Evolutionary conservation across 2,329 filamentous ascomycete species (phyloP).

Genomic region (Alternaria brassicicola): DNA sequence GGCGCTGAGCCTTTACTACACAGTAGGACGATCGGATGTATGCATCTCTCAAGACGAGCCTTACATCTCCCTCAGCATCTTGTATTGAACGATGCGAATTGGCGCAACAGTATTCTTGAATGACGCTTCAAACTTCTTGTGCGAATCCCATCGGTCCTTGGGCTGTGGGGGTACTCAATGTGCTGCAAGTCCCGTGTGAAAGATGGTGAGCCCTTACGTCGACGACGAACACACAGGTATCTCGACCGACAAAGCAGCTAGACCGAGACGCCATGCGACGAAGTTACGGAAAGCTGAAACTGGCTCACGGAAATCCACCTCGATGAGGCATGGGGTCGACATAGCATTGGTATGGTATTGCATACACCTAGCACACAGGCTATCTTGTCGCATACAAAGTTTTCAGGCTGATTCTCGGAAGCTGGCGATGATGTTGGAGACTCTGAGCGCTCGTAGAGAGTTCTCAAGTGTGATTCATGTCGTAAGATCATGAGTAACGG

Average conservation of each 20-base stretch:
- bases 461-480: neutral
- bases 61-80: neutral
- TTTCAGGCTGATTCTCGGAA: neutral
- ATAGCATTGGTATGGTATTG: neutral
- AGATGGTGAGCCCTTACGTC: neutral
- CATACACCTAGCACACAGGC: neutral
- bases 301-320: neutral
- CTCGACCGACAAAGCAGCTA: neutral
- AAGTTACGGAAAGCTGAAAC: conserved; percentile 2
- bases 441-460: neutral
- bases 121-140: neutral
- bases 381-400: neutral
- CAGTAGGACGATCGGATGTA: neutral
- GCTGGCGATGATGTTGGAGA: neutral
- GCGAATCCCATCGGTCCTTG: neutral
- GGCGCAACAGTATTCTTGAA: neutral
- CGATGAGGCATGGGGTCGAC: neutral
- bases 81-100: neutral
- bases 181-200: neutral
- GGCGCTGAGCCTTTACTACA: neutral
- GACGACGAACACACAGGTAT: neutral
- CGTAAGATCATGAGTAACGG: neutral
- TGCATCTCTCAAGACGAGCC: neutral
- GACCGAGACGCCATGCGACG: neutral
- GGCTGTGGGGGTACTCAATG: neutral